Base-by-base conservation (phyloP, 2,329 filamentous ascomycete species). In the Rutstroemia sp. region DNA sequence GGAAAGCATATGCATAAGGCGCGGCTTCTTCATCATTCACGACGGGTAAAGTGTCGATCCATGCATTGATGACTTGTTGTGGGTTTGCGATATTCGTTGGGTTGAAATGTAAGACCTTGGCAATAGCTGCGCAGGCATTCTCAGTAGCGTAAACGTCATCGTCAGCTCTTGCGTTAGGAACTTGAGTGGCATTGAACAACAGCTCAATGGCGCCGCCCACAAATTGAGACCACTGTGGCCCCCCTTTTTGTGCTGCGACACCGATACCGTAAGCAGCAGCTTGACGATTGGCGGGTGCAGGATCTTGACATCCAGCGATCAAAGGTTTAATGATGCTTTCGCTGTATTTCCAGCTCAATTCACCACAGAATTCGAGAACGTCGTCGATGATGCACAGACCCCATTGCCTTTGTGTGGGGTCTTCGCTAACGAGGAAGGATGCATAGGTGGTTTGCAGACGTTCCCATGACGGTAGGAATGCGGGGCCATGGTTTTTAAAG, bases 331-430 rank as follows among this genome's bases (percentile, higher is more conserved):
- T 84, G 65, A 99, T 96, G 68, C 92, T 86, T 64, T 86, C 82
- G 67, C 87, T 86, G 70, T 95, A 99, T 63, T 86, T 84, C 77
- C 87, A 92, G 65, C 89, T 95, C 64, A 95, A 86, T 0, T 86
- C 81, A 0, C 92, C 92, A 70, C 92, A 97, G 76, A 97, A 99
- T 71, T 99, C 94, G 38, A 99, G 81, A 38, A 99, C 92, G 70
- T 99, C 94, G 68, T 99, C 94, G 78, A 96, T 90, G 65, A 99
- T 96, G 76, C 94, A 99, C 54, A 99, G 81, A n/a, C 91, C 92
- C 94, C 94, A 99, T 71, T 99, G 94, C 56, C 94, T 84, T 72
- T 97, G 92, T 17, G 92, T 97, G 0, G 91, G 81, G 70, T 99
- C 94, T 3, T 73, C 67, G 57, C 88, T 94, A 44, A 81, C 82